Evolutionary conservation across 768 basidiomycete species (phyloP), one percentile per base, ranked within the genome.

Genomic region (Leucosporidium yakuticum): DNA sequence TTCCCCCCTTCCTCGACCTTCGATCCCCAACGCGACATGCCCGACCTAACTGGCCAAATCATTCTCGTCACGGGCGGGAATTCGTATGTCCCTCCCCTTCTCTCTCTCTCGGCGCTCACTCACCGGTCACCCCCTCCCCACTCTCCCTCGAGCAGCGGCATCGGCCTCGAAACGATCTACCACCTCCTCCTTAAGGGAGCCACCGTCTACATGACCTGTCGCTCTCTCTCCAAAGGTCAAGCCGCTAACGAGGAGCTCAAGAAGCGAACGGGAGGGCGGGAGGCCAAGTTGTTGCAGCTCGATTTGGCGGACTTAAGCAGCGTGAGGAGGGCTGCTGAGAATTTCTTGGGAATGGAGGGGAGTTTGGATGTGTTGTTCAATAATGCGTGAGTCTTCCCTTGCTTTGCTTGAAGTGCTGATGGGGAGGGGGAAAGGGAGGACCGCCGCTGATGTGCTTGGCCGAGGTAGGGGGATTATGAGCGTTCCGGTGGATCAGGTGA

Each of bases 151-250:
- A 36, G 12, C 34, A 77, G 81, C 5, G 84, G 84, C 19, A 47
- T 67, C 29, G 65, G 65, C 36, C 47, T 31, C 32, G 54, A 62
- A n/a, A 67, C 54, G 9, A 58, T 49, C n/a, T 32, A 86, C 83
- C 82, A 78, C 2, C 81, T 87, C 9, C 78, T 88, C 23, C 50
- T 69, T 17, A 84, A 84, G 71, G 84, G 86, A 73, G 87, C 87
- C 15, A 87, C 83, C 63, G 87, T 89, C 0, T 88, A 89, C 74
- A 73, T 88, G 55, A 85, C 84, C 0, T 78, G 79, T 12, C 81
- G 86, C 25, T 81, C 73, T 63, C 68, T 76, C 59, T 76, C 77
- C 36, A 86, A 83, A 69, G 79, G 81, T 0, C 78, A 81, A 5
- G 74, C 73, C 4, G 85, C 86, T 0, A 87, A 88, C 64, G 69